These are phyloP conservation scores for Oxyria digyna DNA, from an alignment of 148 eudicot genomes.

Conservation along the genomic window DNA sequence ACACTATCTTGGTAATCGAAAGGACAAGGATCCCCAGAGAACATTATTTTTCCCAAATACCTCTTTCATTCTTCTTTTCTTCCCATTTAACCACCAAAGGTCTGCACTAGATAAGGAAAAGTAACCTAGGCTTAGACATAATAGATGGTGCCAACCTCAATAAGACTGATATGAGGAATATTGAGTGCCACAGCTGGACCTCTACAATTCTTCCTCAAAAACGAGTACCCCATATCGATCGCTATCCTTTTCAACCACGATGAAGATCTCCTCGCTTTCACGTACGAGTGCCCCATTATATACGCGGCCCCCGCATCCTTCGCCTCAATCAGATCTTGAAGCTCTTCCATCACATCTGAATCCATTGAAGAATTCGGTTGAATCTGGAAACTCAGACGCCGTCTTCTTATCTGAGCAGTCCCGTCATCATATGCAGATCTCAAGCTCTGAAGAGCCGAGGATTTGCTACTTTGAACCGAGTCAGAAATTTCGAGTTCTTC, in stretches of 20 bases:
- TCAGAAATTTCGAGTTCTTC: slow-evolving; percentile 19
- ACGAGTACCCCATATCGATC: slow-evolving; percentile 78
- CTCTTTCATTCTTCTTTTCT: too few species aligned
- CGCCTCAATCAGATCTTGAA: slow-evolving; percentile 66
- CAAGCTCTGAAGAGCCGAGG: slow-evolving; percentile 66
- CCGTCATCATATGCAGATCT: slow-evolving; percentile 73
- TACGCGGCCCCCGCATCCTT: slow-evolving; percentile 93
- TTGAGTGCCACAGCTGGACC: slow-evolving; percentile 89
- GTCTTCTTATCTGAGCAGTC: slow-evolving; percentile 36
- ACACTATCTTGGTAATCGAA: too few species aligned
- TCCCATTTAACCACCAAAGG: too few species aligned
- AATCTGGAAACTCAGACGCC: slow-evolving; percentile 55
- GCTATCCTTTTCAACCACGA: slow-evolving; percentile 61
- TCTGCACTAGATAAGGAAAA: too few species aligned
- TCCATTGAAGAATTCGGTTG: slow-evolving; percentile 49
- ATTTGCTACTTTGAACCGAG: slow-evolving; percentile 44
- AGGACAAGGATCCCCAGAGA: too few species aligned
- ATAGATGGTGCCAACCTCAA: slow-evolving; percentile 96
- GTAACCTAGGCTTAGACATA: slow-evolving; percentile 35
- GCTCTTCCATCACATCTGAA: slow-evolving; percentile 57
- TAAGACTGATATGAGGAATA: slow-evolving; percentile 92
- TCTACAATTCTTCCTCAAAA: slow-evolving; percentile 87
- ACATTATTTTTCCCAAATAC: too few species aligned
- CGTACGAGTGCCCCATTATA: slow-evolving; percentile 85
- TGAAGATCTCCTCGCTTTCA: slow-evolving; percentile 71